phyloP scores from a whole-genome alignment of 2,329 filamentous ascomycete species.

The Cladosporium sphaerospermum region DNA sequence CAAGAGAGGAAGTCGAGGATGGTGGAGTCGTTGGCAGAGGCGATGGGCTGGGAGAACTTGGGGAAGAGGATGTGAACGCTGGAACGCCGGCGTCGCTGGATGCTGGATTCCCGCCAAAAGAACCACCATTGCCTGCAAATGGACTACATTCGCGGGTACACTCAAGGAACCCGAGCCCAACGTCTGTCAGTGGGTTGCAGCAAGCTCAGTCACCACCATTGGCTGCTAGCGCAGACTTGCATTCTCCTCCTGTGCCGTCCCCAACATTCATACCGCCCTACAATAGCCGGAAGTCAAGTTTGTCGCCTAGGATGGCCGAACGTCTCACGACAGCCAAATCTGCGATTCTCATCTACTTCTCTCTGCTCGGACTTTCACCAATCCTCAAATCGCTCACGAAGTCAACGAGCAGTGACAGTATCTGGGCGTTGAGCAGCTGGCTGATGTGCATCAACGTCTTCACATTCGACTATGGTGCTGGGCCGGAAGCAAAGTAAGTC shows the following conservation, averaged over 20 bases:
- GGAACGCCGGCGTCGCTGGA: slow-evolving; percentile 5
- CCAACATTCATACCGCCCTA: slow-evolving; percentile 29
- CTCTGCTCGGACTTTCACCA: slow-evolving; percentile 82
- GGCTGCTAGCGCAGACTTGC: neutral
- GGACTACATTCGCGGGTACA: neutral
- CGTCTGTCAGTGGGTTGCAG: slow-evolving; percentile 37
- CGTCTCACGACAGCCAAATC: slow-evolving; percentile 82
- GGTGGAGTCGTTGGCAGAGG: neutral
- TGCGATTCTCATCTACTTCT: slow-evolving; percentile 85
- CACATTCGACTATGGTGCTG: slow-evolving; percentile 91
- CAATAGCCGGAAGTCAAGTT: slow-evolving; percentile 25
- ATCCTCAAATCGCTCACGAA: slow-evolving; percentile 94
- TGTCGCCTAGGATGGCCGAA: slow-evolving; percentile 54
- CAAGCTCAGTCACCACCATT: slow-evolving; percentile 2
- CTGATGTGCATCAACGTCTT: slow-evolving; percentile 92
- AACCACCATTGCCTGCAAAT: neutral
- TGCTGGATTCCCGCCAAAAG: neutral
- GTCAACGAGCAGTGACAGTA: slow-evolving; percentile 87
- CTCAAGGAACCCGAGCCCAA: slow-evolving; percentile 48
- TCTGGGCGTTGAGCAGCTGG: slow-evolving; percentile 95
- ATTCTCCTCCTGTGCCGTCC: neutral
- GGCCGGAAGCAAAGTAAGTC: slow-evolving; percentile 45
- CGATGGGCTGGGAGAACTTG: neutral
- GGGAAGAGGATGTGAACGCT: neutral
- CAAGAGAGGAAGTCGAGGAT: slow-evolving; percentile 35